These are phyloP conservation scores for Pleurotus sapidus DNA, from an alignment of 768 basidiomycete genomes.

Conservation along the genomic window DNA sequence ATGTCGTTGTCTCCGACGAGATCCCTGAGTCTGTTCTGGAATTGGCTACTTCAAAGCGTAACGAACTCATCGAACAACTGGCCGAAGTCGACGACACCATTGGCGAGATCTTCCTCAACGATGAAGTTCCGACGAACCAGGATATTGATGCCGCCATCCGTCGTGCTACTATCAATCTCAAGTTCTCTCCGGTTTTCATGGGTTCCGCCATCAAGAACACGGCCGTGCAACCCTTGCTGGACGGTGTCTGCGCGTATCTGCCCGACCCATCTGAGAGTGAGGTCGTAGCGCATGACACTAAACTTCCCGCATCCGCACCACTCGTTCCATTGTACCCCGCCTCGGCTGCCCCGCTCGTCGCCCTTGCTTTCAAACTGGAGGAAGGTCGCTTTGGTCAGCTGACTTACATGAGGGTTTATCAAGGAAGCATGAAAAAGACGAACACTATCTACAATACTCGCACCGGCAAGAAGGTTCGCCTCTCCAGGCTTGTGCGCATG, in stretches of 20 bases:
- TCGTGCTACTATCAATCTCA: slow-evolving; percentile 82
- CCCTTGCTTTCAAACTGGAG: slow-evolving; percentile 96
- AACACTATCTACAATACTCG: slow-evolving; percentile 86
- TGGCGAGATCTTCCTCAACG: slow-evolving; percentile 88
- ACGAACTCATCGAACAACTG: slow-evolving; percentile 90
- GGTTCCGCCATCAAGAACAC: slow-evolving; percentile 99
- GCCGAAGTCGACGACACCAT: slow-evolving; percentile 96
- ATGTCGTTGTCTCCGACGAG: slow-evolving; percentile 80
- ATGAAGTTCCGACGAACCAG: slow-evolving; percentile 66
- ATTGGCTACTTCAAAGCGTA: slow-evolving; percentile 79
- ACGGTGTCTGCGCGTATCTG: slow-evolving; percentile 94
- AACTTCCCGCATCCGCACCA: slow-evolving; percentile 59
- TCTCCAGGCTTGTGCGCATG: slow-evolving; percentile 95
- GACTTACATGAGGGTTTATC: slow-evolving; percentile 98
- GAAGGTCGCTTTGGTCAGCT: slow-evolving; percentile 96
- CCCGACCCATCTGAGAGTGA: slow-evolving; percentile 82
- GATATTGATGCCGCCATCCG: slow-evolving; percentile 86
- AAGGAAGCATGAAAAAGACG: slow-evolving; percentile 88
- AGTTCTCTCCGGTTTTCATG: slow-evolving; percentile 95
- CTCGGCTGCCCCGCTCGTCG: slow-evolving; percentile 83
- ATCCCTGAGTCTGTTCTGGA: slow-evolving; percentile 77
- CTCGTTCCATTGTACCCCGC: slow-evolving; percentile 80
- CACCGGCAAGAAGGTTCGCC: slow-evolving; percentile 96
- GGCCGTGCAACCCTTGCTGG: slow-evolving; percentile 88
- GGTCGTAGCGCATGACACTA: slow-evolving; percentile 80